These are phyloP conservation scores for Globisporangium ultimum DNA, from an alignment of 352 stramenopile genomes.

Conservation along the genomic window DNA sequence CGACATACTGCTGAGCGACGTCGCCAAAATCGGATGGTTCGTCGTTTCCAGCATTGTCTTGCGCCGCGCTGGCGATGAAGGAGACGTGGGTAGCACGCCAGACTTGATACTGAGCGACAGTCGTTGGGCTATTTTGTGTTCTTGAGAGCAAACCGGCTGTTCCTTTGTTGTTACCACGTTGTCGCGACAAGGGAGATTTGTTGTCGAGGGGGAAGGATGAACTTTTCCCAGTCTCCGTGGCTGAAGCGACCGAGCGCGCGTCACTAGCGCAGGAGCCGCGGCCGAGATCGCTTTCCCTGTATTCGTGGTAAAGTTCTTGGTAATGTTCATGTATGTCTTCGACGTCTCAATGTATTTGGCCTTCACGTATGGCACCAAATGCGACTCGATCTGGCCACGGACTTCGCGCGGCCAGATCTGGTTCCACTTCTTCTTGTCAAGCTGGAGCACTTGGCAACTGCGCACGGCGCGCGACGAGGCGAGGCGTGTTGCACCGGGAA, in stretches of 20 bases:
- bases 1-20: too few relatives aligned
- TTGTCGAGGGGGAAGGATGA: not conserved
- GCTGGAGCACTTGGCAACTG: constrained; percentile 63
- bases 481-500: constrained; percentile 38
- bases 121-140: not conserved
- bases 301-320: constrained; percentile 65
- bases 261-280: not conserved
- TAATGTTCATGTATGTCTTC: constrained; percentile 46
- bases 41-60: constrained; percentile 4
- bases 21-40: too few relatives aligned
- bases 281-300: constrained; percentile 34
- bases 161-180: not conserved
- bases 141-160: not conserved
- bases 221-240: constrained; percentile 2
- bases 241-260: constrained; percentile 2
- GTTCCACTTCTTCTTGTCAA: constrained; percentile 48
- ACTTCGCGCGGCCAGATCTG: constrained; percentile 39
- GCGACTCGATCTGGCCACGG: constrained; percentile 35
- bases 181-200: too few relatives aligned
- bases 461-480: constrained; percentile 41
- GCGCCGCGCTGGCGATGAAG: not conserved
- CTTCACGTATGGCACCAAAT: constrained; percentile 31
- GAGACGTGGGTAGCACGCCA: not conserved
- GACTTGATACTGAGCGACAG: not conserved
- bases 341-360: constrained; percentile 32